Evolutionary conservation across 345 rosid species (phyloP), one percentile per base, ranked within the genome.

Genomic region (Noccaea caerulescens): DNA sequence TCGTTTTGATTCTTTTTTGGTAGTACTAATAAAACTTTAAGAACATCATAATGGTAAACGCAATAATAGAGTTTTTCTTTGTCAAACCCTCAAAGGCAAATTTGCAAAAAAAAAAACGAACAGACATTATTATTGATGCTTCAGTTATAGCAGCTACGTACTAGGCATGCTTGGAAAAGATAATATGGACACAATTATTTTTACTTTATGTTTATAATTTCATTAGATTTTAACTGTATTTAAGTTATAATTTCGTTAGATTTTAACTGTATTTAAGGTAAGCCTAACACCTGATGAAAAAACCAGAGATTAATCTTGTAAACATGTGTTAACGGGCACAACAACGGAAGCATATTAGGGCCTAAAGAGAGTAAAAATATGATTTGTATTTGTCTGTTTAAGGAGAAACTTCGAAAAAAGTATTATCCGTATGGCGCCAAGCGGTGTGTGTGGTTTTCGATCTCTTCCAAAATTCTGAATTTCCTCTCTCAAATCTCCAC

Each of bases 341-440:
- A 8, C 47, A n/a, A 39, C 11, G n/a, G 3, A 36, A 10, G 27
- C 2, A 33, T 14, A 46, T 37, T 23, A 18, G 66, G 77, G 45
- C 66, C 51, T 11, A 7, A 2, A 4, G 5, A 8, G 10, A 9
- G 53, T 11, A 44, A 4, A 16, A 49, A 7, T 11, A 5, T 38
- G 57, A 10, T 10, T 34, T 18, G 41, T 42, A 8, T 53, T 41
- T 42, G 46, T 36, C 5, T 43, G 47, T 49, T 9, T 27, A 0
- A 34, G 20, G 36, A 69, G 16, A 38, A 37, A 36, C 45, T 4
- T 27, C 36, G 47, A n/a, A 16, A n/a, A 64, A 44, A 13, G 32
- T 16, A 63, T 52, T 68, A 75, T 68, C 73, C 58, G 33, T 42
- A 54, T 2, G 72, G 80, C 80, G 80, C 76, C 62, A 76, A 76